Conservation (phyloP, 345 rosid genomes). For the Salix udensis region DNA sequence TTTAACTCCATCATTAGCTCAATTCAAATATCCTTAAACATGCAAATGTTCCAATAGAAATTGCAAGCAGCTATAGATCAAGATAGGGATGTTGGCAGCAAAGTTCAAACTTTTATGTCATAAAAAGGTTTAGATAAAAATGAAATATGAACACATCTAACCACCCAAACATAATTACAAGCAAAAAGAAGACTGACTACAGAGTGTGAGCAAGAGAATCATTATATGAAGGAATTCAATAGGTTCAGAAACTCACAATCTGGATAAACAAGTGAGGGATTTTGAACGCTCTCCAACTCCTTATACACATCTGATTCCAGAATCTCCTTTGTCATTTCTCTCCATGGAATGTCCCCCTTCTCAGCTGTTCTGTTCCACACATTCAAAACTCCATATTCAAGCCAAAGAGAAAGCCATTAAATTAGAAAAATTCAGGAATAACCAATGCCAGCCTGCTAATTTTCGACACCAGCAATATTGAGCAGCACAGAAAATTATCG, state of each 20-base stretch:
- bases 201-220: neutral
- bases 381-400: neutral
- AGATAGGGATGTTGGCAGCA: no score
- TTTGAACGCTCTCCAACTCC: slow-evolving; percentile 49
- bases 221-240: neutral
- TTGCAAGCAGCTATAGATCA: no score
- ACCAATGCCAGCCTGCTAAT: no score
- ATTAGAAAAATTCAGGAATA: no score
- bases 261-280: slow-evolving; percentile 47
- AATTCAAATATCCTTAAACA: neutral
- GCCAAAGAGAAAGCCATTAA: neutral
- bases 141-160: no score
- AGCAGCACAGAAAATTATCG: neutral
- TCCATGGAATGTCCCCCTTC: slow-evolving; percentile 58
- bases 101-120: no score
- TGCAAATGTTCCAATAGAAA: no score
- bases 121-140: no score
- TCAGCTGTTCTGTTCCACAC: slow-evolving; percentile 52
- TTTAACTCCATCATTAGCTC: neutral
- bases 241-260: slow-evolving; percentile 38
- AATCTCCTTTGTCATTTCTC: slow-evolving; percentile 49
- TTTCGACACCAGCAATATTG: neutral
- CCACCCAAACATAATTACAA: no score
- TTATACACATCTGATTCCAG: slow-evolving; percentile 58
- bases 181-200: no score